These are phyloP conservation scores for Priceomyces medius DNA, from an alignment of 805 yeast genomes.

Conservation along the genomic window DNA sequence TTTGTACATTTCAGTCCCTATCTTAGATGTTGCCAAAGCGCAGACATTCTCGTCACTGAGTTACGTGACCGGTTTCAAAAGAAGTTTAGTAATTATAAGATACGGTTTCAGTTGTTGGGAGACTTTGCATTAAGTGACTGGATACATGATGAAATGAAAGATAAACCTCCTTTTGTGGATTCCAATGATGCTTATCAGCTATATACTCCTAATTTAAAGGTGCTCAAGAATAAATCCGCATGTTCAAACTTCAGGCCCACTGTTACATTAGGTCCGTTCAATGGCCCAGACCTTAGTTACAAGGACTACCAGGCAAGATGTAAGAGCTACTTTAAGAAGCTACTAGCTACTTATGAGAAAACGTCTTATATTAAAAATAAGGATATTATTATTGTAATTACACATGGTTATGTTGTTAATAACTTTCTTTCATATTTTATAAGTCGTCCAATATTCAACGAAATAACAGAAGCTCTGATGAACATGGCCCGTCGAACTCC, in stretches of 20 bases:
- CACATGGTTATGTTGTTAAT: constrained; percentile 43
- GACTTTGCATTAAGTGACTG: constrained; percentile 47
- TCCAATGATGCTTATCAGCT: constrained; percentile 45
- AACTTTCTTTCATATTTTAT: constrained; percentile 40
- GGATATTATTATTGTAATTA: constrained; percentile 37
- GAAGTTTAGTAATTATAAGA: constrained; percentile 27
- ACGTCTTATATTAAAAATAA: constrained; percentile 29
- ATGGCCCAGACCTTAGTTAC: constrained; percentile 40
- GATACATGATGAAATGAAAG: constrained; percentile 44
- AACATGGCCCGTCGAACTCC: constrained; percentile 29
- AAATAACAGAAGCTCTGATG: constrained; percentile 39
- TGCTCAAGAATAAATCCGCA: constrained; percentile 29
- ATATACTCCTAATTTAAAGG: constrained; percentile 44
- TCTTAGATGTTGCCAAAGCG: constrained; percentile 44
- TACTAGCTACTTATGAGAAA: constrained; percentile 43
- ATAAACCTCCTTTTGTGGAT: constrained; percentile 43
- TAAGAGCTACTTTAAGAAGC: constrained; percentile 38
- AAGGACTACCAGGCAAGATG: constrained; percentile 40
- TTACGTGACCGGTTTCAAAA: constrained; percentile 22
- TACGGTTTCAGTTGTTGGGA: constrained; percentile 39
- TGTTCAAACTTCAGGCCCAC: constrained; percentile 44
- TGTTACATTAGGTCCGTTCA: constrained; percentile 40
- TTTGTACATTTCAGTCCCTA: constrained; percentile 44
- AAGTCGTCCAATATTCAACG: constrained; percentile 45
- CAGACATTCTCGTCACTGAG: constrained; percentile 35